Percentiles rank a stretch among this genome's conserved stretches.
These are phyloP conservation scores for Globisporangium ultimum DNA, from an alignment of 352 stramenopile genomes.

Conservation along the genomic window DNA sequence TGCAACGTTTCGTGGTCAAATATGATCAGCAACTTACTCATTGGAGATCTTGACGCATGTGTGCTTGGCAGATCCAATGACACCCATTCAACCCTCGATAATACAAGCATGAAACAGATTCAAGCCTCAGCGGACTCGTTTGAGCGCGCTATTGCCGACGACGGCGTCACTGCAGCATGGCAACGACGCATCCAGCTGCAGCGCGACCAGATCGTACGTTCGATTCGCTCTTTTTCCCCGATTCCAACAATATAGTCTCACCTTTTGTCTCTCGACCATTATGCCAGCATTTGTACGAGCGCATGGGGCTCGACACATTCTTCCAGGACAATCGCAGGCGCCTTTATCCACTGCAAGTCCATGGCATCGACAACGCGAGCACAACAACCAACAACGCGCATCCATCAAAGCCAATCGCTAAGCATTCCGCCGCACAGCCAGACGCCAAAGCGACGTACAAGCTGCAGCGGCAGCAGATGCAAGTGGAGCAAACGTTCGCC, in stretches of 20 bases:
- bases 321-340: slow-evolving; percentile 8
- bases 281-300: slow-evolving; percentile 7
- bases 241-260: neutral
- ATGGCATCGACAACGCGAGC: neutral
- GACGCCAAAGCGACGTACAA: too few species aligned
- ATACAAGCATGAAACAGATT: neutral
- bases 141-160: slow-evolving; percentile 1
- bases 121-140: slow-evolving; percentile 2
- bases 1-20: neutral
- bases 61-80: too few species aligned
- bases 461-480: slow-evolving; percentile 12
- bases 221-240: neutral
- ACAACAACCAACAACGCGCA: too few species aligned
- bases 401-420: too few species aligned
- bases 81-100: too few species aligned
- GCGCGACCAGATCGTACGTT: slow-evolving; percentile 14
- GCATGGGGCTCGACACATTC: slow-evolving; percentile 10
- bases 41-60: too few species aligned
- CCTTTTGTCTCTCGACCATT: too few species aligned
- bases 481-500: slow-evolving; percentile 16
- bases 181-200: slow-evolving; percentile 1
- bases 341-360: neutral
- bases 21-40: neutral
- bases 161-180: neutral
- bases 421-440: too few species aligned